Conservation (phyloP, 257 asterid species). For the Solanum corneliomulleri region DNA sequence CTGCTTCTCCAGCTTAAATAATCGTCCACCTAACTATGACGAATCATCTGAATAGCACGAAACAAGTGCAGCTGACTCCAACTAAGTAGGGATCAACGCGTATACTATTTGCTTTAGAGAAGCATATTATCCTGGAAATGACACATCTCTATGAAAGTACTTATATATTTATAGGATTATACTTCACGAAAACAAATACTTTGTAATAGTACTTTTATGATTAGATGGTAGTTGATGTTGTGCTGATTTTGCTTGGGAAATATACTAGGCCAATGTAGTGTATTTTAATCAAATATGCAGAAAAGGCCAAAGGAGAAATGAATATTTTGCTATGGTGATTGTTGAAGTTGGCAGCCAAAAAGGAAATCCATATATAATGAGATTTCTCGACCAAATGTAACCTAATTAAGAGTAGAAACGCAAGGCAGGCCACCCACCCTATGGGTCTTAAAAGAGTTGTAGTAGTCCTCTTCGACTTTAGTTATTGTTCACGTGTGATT, state of each 20-base stretch:
- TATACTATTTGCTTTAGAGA: background rate
- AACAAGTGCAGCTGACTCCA: background rate
- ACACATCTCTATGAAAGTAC: background rate
- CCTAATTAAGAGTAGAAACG: background rate
- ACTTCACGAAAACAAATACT: background rate
- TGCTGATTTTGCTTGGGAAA: background rate
- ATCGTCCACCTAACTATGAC: background rate
- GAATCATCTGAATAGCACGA: background rate
- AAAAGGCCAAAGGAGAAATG: background rate
- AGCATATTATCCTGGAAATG: background rate
- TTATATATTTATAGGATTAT: background rate
- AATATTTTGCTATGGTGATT: background rate
- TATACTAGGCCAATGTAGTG: background rate
- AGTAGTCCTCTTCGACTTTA: background rate
- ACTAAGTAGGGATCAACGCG: background rate
- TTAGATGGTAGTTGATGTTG: background rate
- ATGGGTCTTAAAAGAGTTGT: background rate
- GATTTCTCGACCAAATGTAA: background rate
- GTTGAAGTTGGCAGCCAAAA: constrained; percentile 14
- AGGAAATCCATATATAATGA: background rate
- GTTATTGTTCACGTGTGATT: background rate
- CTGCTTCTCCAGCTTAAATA: constrained; percentile 25
- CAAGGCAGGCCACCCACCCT: background rate
- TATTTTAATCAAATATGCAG: background rate
- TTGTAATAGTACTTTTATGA: background rate